Percentiles rank a stretch among this genome's conserved stretches.
phyloP scores from a whole-genome alignment of 768 basidiomycete genomes.

The Hericium rajendrae region DNA sequence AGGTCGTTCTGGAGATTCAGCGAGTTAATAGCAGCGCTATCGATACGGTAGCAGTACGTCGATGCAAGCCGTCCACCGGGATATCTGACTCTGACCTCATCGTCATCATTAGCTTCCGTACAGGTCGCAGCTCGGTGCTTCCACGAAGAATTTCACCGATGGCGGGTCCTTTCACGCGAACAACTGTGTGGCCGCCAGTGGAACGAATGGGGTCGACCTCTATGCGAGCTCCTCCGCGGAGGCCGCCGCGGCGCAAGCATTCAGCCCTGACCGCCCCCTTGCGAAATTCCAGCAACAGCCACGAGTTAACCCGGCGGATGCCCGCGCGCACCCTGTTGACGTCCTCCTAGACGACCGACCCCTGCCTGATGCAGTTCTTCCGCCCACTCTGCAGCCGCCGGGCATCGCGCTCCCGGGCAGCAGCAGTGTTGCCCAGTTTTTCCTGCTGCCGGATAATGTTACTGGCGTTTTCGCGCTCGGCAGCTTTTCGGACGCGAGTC shows the following conservation, averaged over 20 bases:
- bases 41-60: constrained; percentile 37
- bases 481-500: constrained; percentile 42
- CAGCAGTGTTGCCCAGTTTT: constrained; percentile 44
- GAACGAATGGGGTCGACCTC: constrained; percentile 35
- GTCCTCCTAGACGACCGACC: constrained; percentile 39
- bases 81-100: background rate
- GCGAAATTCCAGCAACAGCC: constrained; percentile 18
- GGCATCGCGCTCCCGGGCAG: constrained; percentile 31
- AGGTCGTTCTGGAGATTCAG: constrained; percentile 37
- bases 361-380: constrained; percentile 30
- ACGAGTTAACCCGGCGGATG: constrained; percentile 6
- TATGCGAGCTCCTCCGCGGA: constrained; percentile 8
- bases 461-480: constrained; percentile 52
- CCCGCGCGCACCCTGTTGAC: constrained; percentile 31
- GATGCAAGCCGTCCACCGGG: background rate
- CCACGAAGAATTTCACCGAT: constrained; percentile 38
- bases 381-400: constrained; percentile 26
- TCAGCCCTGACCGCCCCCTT: constrained; percentile 3
- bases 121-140: constrained; percentile 41
- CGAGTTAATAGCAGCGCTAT: constrained; percentile 27
- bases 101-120: constrained; percentile 40
- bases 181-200: constrained; percentile 39
- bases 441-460: constrained; percentile 38
- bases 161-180: constrained; percentile 37
- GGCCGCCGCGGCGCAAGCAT: background rate